A percentile compares a stretch with the other conserved stretches of the same genome.
Evolutionary conservation across 495 filamentous ascomycete genomes (phyloP).

Genomic region (Trichoderma gamsii): DNA sequence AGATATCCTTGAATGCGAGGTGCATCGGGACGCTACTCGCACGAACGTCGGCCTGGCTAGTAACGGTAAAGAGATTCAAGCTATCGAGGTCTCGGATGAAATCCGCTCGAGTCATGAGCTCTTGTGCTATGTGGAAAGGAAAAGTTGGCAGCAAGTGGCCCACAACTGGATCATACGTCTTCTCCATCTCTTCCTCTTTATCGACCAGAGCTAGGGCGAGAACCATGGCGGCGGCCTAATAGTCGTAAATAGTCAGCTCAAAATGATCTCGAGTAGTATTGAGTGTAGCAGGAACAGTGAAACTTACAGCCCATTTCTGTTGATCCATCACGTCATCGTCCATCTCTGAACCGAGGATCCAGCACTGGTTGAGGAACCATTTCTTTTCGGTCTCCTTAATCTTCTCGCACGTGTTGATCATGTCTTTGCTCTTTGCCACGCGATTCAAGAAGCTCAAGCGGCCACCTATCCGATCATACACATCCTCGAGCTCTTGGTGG

Average conservation of each 20-base stretch:
- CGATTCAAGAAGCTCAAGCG: conserved; percentile 78
- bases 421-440: conserved; percentile 73
- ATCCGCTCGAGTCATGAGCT: conserved; percentile 90
- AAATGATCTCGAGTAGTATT: neutral
- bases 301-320: conserved; percentile 82
- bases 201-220: conserved; percentile 86
- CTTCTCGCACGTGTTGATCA: conserved; percentile 67
- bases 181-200: conserved; percentile 60
- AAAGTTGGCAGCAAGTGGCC: conserved; percentile 79
- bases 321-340: conserved; percentile 99
- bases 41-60: conserved; percentile 77
- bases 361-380: conserved; percentile 93
- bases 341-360: conserved; percentile 88
- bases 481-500: conserved; percentile 54
- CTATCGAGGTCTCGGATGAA: conserved; percentile 92
- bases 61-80: conserved; percentile 92
- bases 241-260: neutral
- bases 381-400: conserved; percentile 81
- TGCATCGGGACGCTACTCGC: conserved; percentile 97
- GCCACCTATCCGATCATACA: conserved; percentile 82
- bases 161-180: conserved; percentile 52
- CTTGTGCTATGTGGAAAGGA: conserved; percentile 74
- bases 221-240: conserved; percentile 81
- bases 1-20: conserved; percentile 80
- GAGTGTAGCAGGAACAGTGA: neutral